Base-by-base conservation (phyloP, 176 grass and related monocot species). In the Ensete glaucum region DNA sequence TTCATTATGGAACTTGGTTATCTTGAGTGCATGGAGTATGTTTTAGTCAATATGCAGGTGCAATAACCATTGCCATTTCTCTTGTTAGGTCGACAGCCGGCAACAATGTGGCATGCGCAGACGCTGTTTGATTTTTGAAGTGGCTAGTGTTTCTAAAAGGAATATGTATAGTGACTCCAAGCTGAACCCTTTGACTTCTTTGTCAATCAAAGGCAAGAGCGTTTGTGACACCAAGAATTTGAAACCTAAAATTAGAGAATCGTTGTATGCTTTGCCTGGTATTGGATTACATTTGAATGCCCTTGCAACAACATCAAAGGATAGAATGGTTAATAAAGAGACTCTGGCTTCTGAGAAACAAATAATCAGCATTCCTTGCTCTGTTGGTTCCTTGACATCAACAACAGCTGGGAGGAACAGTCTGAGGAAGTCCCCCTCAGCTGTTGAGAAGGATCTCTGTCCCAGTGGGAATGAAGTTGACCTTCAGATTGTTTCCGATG, bases 281-380 rank as follows among this genome's bases (percentile, higher is more conserved):
- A 99, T 99, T 0, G 95, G 95, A 20, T 83, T 99, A 71, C 95
- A 99, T 87, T 82, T 94, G 53, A 99, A 99, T 87, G 83, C 90
- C 27, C 91, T 99, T 80, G 85, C 90, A 27, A 75, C 87, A 80
- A 80, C 85, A 85, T 80, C 84, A 22, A 94, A 94, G 73, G 86
- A 87, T 50, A 85, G 85, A 82, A 69, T 94, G 76, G 73, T 70
- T 19, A 60, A 58, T 82, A 79, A 83, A 65, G 83, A 91, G 23
- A 50, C 76, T 55, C 48, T 25, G 12, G 23, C 53, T 81, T 81
- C 85, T 77, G 82, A 73, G 51, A 91, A 73, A 71, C 79, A 87
- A 85, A 62, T 76, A 24, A 88, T 66, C 71, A 88, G 71, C 75
- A 66, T 78, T 11, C 76, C 53, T 0, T 79, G 54, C 53, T 75